Conservation (phyloP, 192 early-diverging fungal species). For the Paraglomus occultum region DNA sequence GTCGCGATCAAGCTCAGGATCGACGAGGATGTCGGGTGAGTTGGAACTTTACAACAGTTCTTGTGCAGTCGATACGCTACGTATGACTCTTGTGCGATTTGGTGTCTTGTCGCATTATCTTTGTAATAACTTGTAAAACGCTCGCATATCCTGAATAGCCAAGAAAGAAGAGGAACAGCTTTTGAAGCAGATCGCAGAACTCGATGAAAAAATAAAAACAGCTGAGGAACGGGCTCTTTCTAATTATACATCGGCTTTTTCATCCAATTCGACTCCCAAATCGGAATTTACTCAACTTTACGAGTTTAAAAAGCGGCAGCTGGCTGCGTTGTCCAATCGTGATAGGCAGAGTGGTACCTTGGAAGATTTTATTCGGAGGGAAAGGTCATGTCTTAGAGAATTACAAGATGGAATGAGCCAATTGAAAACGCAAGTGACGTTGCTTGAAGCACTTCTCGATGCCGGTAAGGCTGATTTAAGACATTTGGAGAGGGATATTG, state of each 20-base stretch:
- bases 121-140: not conserved
- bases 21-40: constrained; percentile 26
- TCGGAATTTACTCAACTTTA: constrained; percentile 50
- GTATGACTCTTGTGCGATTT: no score
- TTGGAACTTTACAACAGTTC: not conserved
- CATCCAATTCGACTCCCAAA: constrained; percentile 32
- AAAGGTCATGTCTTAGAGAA: constrained; percentile 45
- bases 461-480: constrained; percentile 48
- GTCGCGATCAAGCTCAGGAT: constrained; percentile 31
- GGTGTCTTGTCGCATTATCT: not conserved
- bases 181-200: constrained; percentile 43
- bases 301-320: constrained; percentile 53
- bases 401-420: constrained; percentile 47
- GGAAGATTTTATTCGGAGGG: constrained; percentile 53
- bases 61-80: constrained; percentile 32
- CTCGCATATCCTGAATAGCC: not conserved
- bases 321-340: constrained; percentile 45
- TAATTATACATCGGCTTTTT: constrained; percentile 28
- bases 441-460: constrained; percentile 48
- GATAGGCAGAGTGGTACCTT: constrained; percentile 39
- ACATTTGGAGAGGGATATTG: constrained; percentile 41
- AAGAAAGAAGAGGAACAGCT: constrained; percentile 47
- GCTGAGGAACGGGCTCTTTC: constrained; percentile 40
- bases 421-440: constrained; percentile 45
- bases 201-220: constrained; percentile 48